phyloP scores from a whole-genome alignment of 176 grass and related monocot genomes.

The Chrysopogon serrulatus region DNA sequence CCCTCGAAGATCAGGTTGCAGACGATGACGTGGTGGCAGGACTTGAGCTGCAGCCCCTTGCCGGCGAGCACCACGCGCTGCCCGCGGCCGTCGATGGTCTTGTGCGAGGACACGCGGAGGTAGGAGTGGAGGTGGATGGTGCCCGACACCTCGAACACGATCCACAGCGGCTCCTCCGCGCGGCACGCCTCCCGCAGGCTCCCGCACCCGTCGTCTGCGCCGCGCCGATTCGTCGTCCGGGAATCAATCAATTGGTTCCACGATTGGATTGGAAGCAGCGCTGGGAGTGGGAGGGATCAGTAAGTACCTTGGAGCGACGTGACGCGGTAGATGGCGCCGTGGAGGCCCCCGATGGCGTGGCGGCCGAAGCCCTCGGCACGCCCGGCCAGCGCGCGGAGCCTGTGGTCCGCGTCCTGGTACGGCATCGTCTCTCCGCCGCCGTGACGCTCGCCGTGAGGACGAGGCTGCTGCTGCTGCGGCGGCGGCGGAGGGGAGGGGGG shows the following conservation, averaged over 20 bases:
- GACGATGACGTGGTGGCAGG: constrained; percentile 69
- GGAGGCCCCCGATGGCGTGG: constrained; percentile 44
- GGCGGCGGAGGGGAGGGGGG: neutral
- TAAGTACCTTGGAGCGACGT: constrained; percentile 40
- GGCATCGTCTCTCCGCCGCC: neutral
- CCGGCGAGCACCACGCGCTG: constrained; percentile 52
- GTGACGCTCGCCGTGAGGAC: neutral
- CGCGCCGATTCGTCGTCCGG: neutral
- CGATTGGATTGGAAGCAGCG: neutral
- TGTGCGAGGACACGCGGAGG: constrained; percentile 68
- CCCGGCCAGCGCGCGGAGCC: constrained; percentile 6
- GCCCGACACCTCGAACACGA: constrained; percentile 71
- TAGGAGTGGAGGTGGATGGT: constrained; percentile 53
- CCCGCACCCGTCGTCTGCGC: constrained; percentile 58
- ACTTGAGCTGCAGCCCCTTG: constrained; percentile 74
- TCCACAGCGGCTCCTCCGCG: constrained; percentile 51
- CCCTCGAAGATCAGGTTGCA: constrained; percentile 74
- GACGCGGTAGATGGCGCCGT: constrained; percentile 52
- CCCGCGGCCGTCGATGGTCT: constrained; percentile 76
- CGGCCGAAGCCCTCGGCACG: constrained; percentile 59
- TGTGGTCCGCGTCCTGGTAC: neutral
- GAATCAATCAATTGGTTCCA: neutral
- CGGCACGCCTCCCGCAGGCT: constrained; percentile 68
- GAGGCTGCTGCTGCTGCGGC: neutral
- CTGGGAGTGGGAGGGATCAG: neutral